phyloP scores from a whole-genome alignment of 192 early-diverging fungal genomes.

The Radiomyces spectabilis region DNA sequence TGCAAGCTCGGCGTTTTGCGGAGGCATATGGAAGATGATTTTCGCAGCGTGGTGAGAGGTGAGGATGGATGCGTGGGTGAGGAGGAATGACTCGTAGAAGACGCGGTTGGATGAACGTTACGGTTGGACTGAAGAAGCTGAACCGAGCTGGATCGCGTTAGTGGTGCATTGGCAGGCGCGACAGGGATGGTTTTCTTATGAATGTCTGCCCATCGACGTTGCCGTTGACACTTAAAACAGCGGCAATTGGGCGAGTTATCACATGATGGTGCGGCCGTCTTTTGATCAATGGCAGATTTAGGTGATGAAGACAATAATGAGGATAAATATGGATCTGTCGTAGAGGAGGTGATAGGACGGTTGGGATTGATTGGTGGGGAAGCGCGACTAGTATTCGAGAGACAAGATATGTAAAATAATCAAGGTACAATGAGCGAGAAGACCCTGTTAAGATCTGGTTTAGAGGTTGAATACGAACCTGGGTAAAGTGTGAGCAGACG shows the following conservation, averaged over 20 bases:
- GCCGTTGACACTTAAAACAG: constrained; percentile 29
- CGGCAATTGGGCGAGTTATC: constrained; percentile 3
- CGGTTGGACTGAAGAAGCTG: neutral
- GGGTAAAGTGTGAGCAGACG: too few species aligned
- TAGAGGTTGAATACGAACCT: too few species aligned
- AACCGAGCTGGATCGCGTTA: too few species aligned
- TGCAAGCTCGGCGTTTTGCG: constrained; percentile 10
- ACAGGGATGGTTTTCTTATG: neutral
- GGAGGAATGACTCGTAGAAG: too few species aligned
- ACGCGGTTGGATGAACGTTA: too few species aligned
- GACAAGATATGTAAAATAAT: constrained; percentile 6
- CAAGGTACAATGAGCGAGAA: too few species aligned
- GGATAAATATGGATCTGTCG: constrained; percentile 9
- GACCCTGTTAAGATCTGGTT: too few species aligned
- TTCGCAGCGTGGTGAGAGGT: neutral
- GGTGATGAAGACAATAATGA: neutral
- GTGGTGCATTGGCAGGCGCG: neutral
- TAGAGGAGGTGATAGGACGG: neutral
- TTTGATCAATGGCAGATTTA: constrained; percentile 6
- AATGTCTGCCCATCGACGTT: constrained; percentile 19
- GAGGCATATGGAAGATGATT: too few species aligned
- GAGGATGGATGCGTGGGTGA: neutral
- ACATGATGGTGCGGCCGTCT: constrained; percentile 5
- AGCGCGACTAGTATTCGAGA: neutral
- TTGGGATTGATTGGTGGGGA: neutral